phyloP scores from a whole-genome alignment of 1,284 basidiomycete species.

The Leccinum pseudoinsigne region DNA sequence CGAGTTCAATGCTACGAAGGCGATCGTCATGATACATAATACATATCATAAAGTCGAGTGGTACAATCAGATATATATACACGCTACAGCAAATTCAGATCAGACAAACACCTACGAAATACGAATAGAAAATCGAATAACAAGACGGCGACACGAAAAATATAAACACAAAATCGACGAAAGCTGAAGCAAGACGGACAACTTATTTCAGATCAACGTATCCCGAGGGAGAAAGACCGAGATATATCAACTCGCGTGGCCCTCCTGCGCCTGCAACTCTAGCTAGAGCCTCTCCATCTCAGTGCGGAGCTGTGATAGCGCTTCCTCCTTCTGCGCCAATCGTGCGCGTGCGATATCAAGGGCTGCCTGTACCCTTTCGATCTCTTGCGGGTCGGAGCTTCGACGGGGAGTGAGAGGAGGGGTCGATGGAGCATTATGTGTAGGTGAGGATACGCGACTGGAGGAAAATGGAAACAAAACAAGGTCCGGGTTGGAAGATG shows the following conservation, averaged over 20 bases:
- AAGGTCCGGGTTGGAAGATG: conserved; percentile 14
- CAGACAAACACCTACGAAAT: neutral
- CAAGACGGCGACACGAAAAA: neutral
- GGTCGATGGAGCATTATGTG: neutral
- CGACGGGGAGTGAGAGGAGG: neutral
- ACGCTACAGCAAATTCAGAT: neutral
- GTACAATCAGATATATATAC: too few relatives aligned
- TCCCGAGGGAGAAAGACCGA: neutral
- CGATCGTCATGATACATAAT: too few relatives aligned
- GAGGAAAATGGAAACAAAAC: conserved; percentile 30
- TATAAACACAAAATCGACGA: neutral
- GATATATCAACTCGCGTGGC: neutral
- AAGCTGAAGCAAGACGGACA: neutral
- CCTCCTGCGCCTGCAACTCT: conserved; percentile 6
- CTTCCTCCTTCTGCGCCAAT: conserved; percentile 25
- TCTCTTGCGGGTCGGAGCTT: conserved; percentile 14
- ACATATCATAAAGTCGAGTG: too few relatives aligned
- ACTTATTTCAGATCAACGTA: neutral
- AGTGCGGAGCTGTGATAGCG: conserved; percentile 17
- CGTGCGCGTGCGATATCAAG: conserved; percentile 21
- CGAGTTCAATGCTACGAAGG: too few relatives aligned
- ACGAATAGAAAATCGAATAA: neutral
- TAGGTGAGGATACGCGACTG: conserved; percentile 17
- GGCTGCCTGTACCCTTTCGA: conserved; percentile 19
- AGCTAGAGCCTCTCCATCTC: conserved; percentile 23